Conservation (phyloP, 768 basidiomycete genomes). For the Trametes sanguinea region DNA sequence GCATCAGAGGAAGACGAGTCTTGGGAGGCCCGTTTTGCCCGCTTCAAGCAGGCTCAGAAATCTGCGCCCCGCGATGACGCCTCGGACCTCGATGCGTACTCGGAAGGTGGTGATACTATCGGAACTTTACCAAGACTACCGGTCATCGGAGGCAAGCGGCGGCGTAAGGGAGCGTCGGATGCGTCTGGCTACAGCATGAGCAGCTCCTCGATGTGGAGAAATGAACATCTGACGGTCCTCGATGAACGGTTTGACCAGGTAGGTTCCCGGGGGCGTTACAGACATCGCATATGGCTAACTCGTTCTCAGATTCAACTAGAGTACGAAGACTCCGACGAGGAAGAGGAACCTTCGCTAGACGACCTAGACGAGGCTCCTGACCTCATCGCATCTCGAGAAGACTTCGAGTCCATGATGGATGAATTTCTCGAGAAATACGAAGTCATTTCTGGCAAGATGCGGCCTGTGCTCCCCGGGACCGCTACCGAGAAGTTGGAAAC, state of each 20-base stretch:
- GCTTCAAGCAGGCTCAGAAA: conserved; percentile 65
- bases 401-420: conserved; percentile 89
- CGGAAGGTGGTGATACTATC: conserved; percentile 82
- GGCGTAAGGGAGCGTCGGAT: conserved; percentile 73
- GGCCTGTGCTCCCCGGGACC: conserved; percentile 70
- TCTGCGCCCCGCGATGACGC: conserved; percentile 28
- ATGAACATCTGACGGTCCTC: conserved; percentile 81
- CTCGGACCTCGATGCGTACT: conserved; percentile 51
- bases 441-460: conserved; percentile 84
- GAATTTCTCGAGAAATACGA: conserved; percentile 94
- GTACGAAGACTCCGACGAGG: conserved; percentile 65
- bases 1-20: conserved; percentile 43
- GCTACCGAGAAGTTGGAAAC: conserved; percentile 80
- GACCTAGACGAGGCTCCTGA: conserved; percentile 68
- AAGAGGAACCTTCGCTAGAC: conserved; percentile 40
- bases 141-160: conserved; percentile 77
- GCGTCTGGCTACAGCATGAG: conserved; percentile 98
- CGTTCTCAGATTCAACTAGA: conserved; percentile 68
- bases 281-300: neutral
- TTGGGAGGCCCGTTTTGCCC: conserved; percentile 82
- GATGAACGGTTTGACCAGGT: conserved; percentile 97
- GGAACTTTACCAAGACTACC: conserved; percentile 72
- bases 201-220: conserved; percentile 93
- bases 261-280: conserved; percentile 21
- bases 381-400: conserved; percentile 78